Conservation (phyloP, 345 rosid genomes). For the Salix purpurea region DNA sequence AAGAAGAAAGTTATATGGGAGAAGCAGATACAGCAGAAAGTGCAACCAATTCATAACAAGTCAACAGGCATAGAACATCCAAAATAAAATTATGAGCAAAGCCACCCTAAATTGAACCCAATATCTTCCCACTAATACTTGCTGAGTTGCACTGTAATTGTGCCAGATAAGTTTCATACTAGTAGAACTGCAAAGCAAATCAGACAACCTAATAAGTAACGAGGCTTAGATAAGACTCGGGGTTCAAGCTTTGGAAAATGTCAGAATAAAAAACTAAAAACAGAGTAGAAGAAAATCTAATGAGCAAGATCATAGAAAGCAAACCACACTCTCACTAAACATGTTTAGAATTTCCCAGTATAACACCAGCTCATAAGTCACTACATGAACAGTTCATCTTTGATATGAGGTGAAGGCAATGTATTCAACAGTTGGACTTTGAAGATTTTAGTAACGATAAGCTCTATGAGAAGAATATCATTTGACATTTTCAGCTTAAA, state of each 20-base stretch:
- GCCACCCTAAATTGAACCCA: neutral
- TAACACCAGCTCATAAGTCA: neutral
- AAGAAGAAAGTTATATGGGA: neutral
- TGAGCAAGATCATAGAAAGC: neutral
- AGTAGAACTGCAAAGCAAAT: neutral
- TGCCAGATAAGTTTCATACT: neutral
- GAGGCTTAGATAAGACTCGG: too few relatives aligned
- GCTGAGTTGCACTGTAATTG: neutral
- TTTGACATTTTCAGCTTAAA: conserved; percentile 10
- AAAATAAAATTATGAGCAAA: neutral
- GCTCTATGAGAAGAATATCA: too few relatives aligned
- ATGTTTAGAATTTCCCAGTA: neutral
- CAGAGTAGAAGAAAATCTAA: too few relatives aligned
- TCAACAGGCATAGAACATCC: neutral
- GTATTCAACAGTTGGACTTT: neutral
- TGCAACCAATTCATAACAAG: neutral
- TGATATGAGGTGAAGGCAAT: neutral
- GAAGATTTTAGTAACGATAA: too few relatives aligned
- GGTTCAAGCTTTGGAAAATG: too few relatives aligned
- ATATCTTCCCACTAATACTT: neutral
- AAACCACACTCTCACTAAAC: neutral
- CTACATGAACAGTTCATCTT: neutral
- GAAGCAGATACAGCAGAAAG: neutral
- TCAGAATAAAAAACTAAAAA: too few relatives aligned
- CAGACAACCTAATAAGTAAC: neutral